phyloP scores from a whole-genome alignment of 2,329 filamentous ascomycete genomes.

The Cordyceps cicadae region DNA sequence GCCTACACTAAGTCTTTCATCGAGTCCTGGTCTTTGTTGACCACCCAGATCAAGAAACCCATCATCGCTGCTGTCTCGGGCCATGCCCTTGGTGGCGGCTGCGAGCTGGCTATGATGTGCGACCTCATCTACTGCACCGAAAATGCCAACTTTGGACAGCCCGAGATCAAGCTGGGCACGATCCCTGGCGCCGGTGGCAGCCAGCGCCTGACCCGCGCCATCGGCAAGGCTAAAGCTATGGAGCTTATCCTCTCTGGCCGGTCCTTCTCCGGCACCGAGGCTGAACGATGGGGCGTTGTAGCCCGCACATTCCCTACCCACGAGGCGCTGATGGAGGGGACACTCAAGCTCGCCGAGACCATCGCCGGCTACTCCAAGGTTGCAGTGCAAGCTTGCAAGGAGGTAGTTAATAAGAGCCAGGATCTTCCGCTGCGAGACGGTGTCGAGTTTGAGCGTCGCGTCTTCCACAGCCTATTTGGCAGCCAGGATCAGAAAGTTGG shows the following conservation, averaged over 20 bases:
- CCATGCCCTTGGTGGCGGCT: conserved; percentile 89
- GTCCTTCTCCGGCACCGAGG: conserved; percentile 75
- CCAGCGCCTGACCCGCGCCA: conserved; percentile 74
- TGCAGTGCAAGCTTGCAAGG: conserved; percentile 84
- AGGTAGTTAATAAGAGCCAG: conserved; percentile 99
- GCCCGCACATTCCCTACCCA: conserved; percentile 72
- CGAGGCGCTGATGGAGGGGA: conserved; percentile 73
- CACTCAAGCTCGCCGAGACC: conserved; percentile 74
- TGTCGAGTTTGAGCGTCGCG: conserved; percentile 85
- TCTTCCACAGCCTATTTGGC: conserved; percentile 91
- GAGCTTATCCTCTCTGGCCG: conserved; percentile 82
- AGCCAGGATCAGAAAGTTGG: conserved; percentile 96
- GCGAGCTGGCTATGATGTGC: conserved; percentile 95
- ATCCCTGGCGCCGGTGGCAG: conserved; percentile 89
- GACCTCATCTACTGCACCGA: conserved; percentile 89
- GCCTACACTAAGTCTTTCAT: conserved; percentile 92
- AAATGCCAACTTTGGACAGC: conserved; percentile 86
- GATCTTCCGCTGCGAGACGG: conserved; percentile 81
- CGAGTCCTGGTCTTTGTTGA: conserved; percentile 83
- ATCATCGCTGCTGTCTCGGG: conserved; percentile 91
- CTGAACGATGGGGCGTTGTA: conserved; percentile 83
- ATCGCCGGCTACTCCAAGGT: conserved; percentile 83
- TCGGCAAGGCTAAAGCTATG: conserved; percentile 84
- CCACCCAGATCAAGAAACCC: conserved; percentile 80
- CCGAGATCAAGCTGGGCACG: conserved; percentile 90